phyloP scores from a whole-genome alignment of 2,329 filamentous ascomycete species.

The Aspergillus ochraceoroseus region DNA sequence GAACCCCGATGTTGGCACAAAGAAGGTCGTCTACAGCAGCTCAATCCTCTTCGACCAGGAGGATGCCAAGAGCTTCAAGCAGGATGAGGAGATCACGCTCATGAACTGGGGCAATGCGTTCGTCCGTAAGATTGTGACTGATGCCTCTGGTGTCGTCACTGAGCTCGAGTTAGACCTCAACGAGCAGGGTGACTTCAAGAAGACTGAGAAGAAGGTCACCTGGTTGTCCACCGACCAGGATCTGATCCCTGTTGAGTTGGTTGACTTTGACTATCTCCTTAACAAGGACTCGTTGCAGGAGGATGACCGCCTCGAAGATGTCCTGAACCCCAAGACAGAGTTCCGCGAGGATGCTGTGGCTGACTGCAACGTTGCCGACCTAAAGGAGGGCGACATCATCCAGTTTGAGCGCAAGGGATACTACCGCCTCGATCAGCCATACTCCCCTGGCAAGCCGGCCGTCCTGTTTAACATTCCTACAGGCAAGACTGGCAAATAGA shows the following conservation, averaged over 20 bases:
- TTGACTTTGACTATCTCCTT: conserved; percentile 92
- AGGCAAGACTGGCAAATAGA: conserved; percentile 48
- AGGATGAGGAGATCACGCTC: conserved; percentile 85
- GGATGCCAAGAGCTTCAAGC: conserved; percentile 74
- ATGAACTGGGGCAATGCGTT: conserved; percentile 81
- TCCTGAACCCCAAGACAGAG: conserved; percentile 70
- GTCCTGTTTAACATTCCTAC: conserved; percentile 68
- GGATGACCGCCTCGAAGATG: conserved; percentile 79
- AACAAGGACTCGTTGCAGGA: conserved; percentile 92
- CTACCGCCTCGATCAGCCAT: conserved; percentile 72
- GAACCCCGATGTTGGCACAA: conserved; percentile 76
- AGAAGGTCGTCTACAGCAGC: conserved; percentile 75
- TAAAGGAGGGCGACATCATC: conserved; percentile 86
- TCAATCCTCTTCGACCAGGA: conserved; percentile 78
- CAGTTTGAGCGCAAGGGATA: conserved; percentile 93
- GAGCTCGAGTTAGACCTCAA: conserved; percentile 78
- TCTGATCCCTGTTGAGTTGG: conserved; percentile 75
- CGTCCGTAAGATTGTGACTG: conserved; percentile 49
- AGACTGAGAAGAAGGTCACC: conserved; percentile 93
- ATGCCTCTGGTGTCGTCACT: conserved; percentile 56
- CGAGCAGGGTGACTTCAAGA: conserved; percentile 86
- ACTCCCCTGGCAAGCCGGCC: conserved; percentile 54
- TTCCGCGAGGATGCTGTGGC: conserved; percentile 69
- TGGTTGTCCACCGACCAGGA: conserved; percentile 79
- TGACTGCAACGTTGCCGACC: conserved; percentile 70